Conservation (phyloP, 805 yeast species). For the Maudiozyma pseudohumilis region DNA sequence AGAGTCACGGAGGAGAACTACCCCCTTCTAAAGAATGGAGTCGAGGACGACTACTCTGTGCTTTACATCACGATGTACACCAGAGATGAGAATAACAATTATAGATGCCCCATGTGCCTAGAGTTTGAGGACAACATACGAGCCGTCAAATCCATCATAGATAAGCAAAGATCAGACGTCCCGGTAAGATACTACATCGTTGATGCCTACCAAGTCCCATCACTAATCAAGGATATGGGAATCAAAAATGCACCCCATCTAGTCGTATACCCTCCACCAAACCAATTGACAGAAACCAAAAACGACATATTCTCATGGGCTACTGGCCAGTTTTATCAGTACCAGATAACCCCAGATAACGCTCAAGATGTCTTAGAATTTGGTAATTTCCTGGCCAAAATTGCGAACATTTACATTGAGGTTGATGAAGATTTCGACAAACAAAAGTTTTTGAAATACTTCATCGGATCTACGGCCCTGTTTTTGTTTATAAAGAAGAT, state of each 20-base stretch:
- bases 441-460: constrained; percentile 36
- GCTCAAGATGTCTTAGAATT: constrained; percentile 36
- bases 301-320: constrained; percentile 26
- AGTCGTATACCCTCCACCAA: constrained; percentile 53
- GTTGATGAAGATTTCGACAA: constrained; percentile 37
- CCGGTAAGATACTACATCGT: constrained; percentile 39
- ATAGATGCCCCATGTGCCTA: constrained; percentile 32
- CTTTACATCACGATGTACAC: constrained; percentile 44
- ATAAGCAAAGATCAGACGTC: constrained; percentile 33
- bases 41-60: constrained; percentile 42
- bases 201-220: constrained; percentile 40
- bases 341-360: constrained; percentile 25
- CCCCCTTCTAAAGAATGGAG: constrained; percentile 33
- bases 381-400: constrained; percentile 43
- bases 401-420: constrained; percentile 35
- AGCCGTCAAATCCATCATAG: constrained; percentile 36
- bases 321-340: constrained; percentile 30
- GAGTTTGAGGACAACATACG: constrained; percentile 34
- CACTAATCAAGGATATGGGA: constrained; percentile 33
- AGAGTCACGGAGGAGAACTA: constrained; percentile 35
- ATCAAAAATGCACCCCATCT: constrained; percentile 51
- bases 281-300: constrained; percentile 9
- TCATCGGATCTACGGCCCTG: constrained; percentile 34
- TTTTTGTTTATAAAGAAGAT: constrained; percentile 43
- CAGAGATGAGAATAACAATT: constrained; percentile 33